phyloP scores from a whole-genome alignment of 148 eudicot species.

The Cornus florida region DNA sequence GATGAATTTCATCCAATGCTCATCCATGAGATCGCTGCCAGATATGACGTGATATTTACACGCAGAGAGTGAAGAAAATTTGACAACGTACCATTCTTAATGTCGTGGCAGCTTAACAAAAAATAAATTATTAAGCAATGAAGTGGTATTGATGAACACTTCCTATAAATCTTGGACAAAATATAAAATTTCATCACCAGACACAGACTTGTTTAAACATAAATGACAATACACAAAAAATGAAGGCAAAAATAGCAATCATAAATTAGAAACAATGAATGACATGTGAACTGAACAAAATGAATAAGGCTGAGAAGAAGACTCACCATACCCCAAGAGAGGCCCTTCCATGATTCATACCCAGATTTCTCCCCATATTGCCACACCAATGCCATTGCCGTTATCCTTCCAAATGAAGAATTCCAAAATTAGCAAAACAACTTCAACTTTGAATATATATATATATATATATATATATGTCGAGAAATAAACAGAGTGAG shows the following conservation, averaged over 20 bases:
- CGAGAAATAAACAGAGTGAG: background rate
- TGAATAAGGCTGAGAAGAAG: slow-evolving; percentile 2
- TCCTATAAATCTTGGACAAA: background rate
- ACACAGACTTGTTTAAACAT: background rate
- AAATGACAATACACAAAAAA: background rate
- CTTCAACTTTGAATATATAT: background rate
- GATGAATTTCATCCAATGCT: background rate
- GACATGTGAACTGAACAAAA: background rate
- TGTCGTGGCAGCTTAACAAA: background rate
- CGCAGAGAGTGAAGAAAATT: background rate
- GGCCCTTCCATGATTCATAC: slow-evolving; percentile 85
- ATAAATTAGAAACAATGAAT: background rate
- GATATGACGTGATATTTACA: background rate
- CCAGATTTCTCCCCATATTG: slow-evolving; percentile 80
- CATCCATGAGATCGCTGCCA: background rate
- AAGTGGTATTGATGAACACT: background rate
- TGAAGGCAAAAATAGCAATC: too few relatives aligned
- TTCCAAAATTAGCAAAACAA: background rate
- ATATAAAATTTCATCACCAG: background rate
- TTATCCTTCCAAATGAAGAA: slow-evolving; percentile 39
- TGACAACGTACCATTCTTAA: background rate
- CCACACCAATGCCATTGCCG: slow-evolving; percentile 92
- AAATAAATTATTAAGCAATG: background rate
- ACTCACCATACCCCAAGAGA: slow-evolving; percentile 95
- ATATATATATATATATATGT: too few relatives aligned